Base-by-base conservation (phyloP, 805 yeast genomes). In the Myxozyma melibiosi region DNA sequence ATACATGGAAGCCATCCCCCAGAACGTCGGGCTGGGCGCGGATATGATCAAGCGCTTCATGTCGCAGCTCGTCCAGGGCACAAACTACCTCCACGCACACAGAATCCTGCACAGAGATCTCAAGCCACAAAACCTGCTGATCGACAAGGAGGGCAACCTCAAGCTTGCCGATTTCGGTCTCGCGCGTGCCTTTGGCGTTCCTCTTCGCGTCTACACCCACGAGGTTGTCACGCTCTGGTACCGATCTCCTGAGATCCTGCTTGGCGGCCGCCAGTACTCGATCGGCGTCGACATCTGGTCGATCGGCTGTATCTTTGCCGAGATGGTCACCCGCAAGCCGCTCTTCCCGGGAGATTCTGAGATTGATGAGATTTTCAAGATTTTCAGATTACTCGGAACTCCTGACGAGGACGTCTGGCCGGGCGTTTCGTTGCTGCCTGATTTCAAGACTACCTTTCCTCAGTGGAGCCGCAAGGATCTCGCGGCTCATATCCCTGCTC, bases 211-310 rank as follows among this genome's bases (percentile, higher is more conserved):
- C 1, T 94, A 92, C 70, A 92, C 99, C 11, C 97, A 94, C 74
- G 99, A 94, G 72, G 98, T 94, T 45, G 99, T 94, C 47, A 94
- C 99, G 0, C 76, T 94, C 65, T 94, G 99, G 99, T 94, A 94
- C 72, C 80, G 99, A 65, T 90, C 97, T 0, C 99, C 99, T 2
- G 99, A 94, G 74, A 89, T 94, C 55, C 76, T 94, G 59, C 80
- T 94, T 63, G 99, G 99, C 13, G 97, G 97, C 2, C 88, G 95
- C 65, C 97, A 94, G 68, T 94, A 94, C 73, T 89, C 97, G 34
- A 94, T 98, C 0, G 97, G 98, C 18, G 97, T 94, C 51, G 99
- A 94, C 72, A 90, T 94, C 87, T 94, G 99, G 99, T 89, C 97
- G 9, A 88, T 92, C 60, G 99, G 99, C 14, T 91, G 97, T 70